Conservation (phyloP, 2,329 filamentous ascomycete species). For the Neobulgaria alba region DNA sequence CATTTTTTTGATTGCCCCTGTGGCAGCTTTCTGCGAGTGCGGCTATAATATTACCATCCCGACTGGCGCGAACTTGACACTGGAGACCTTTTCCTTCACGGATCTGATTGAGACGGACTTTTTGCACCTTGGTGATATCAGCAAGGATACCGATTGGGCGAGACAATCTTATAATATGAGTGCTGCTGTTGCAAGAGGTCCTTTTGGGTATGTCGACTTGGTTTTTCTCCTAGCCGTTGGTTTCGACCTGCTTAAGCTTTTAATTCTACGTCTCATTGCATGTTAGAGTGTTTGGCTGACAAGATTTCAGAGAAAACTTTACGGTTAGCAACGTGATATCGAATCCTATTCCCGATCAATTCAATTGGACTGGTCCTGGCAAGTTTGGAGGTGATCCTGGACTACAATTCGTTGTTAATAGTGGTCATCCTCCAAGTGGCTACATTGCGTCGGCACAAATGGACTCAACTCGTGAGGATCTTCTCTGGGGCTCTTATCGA, state of each 20-base stretch:
- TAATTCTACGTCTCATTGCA: neutral
- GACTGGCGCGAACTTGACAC: slow-evolving; percentile 19
- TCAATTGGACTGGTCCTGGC: slow-evolving; percentile 37
- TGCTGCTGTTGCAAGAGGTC: slow-evolving; percentile 47
- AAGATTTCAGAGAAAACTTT: slow-evolving; percentile 42
- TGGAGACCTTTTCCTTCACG: slow-evolving; percentile 48
- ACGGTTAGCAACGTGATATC: slow-evolving; percentile 46
- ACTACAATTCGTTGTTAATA: slow-evolving; percentile 47
- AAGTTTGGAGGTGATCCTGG: slow-evolving; percentile 39
- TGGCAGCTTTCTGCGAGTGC: slow-evolving; percentile 54
- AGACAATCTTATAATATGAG: slow-evolving; percentile 60
- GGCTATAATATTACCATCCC: slow-evolving; percentile 52
- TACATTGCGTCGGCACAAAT: slow-evolving; percentile 57
- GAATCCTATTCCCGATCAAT: slow-evolving; percentile 37
- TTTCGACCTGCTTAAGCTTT: neutral
- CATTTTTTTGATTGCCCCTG: slow-evolving; percentile 7
- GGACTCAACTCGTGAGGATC: slow-evolving; percentile 49
- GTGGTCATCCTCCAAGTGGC: slow-evolving; percentile 34
- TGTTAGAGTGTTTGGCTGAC: neutral
- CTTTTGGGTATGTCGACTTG: slow-evolving; percentile 42
- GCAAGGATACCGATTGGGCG: slow-evolving; percentile 51
- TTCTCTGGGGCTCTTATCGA: slow-evolving; percentile 63
- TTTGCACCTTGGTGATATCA: slow-evolving; percentile 41
- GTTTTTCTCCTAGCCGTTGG: neutral
- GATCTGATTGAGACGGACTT: slow-evolving; percentile 68